These are phyloP conservation scores for Suhomyces emberorum DNA, from an alignment of 805 yeast genomes.

Conservation along the genomic window DNA sequence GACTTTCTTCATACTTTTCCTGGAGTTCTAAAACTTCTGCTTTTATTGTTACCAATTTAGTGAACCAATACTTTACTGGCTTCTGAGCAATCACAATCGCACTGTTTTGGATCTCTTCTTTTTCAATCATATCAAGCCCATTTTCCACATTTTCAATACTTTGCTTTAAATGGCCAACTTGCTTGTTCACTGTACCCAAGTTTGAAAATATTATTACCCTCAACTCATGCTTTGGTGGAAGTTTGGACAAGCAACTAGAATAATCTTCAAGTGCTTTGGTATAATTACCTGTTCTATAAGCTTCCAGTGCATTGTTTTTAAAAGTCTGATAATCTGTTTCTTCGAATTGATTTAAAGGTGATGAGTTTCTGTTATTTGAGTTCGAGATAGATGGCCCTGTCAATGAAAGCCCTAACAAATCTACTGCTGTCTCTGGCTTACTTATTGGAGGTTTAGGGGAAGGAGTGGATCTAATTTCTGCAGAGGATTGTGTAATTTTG, in stretches of 20 bases:
- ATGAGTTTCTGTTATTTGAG: constrained; percentile 9
- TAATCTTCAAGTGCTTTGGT: constrained; percentile 60
- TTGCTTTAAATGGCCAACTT: constrained; percentile 12
- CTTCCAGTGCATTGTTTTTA: constrained; percentile 55
- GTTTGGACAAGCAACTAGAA: constrained; percentile 42
- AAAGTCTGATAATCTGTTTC: constrained; percentile 45
- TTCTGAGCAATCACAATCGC: constrained; percentile 44
- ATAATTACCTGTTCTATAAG: constrained; percentile 83
- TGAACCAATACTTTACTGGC: constrained; percentile 65
- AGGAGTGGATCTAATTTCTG: background rate
- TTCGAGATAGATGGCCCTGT: constrained; percentile 3
- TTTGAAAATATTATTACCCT: constrained; percentile 72
- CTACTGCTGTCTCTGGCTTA: constrained; percentile 13
- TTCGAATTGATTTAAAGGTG: constrained; percentile 36
- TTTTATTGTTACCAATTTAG: constrained; percentile 61
- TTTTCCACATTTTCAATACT: constrained; percentile 29
- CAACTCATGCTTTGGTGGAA: constrained; percentile 64
- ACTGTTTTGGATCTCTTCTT: constrained; percentile 23
- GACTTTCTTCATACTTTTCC: constrained; percentile 67
- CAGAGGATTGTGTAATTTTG: background rate
- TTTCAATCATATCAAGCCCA: constrained; percentile 40
- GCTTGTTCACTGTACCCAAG: constrained; percentile 43
- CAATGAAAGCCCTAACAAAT: constrained; percentile 24
- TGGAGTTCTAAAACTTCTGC: constrained; percentile 84
- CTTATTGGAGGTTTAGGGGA: background rate